Evolutionary conservation across 805 yeast species (phyloP).

Genomic region (Myxozyma vanderwaltii): DNA sequence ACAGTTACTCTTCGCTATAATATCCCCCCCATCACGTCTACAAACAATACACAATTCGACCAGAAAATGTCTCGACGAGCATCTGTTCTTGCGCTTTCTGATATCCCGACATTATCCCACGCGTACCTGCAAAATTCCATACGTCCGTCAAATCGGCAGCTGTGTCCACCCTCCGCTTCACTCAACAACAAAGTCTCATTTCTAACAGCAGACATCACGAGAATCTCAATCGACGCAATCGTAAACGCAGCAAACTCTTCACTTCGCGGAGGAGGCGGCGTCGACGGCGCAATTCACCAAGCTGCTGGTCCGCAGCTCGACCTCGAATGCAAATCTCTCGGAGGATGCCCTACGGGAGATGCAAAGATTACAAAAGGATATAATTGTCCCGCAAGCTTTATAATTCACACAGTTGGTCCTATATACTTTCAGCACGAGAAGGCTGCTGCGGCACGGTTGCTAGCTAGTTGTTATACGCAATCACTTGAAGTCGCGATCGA

Average conservation of each 20-base stretch:
- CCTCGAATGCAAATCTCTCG: constrained; percentile 15
- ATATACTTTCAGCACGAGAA: constrained; percentile 9
- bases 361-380: constrained; percentile 29
- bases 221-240: constrained; percentile 25
- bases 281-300: constrained; percentile 31
- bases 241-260: constrained; percentile 31
- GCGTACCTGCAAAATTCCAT: not conserved
- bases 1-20: too few relatives aligned
- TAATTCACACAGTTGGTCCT: constrained; percentile 32
- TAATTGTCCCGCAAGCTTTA: constrained; percentile 11
- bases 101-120: constrained; percentile 13
- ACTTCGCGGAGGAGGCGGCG: constrained; percentile 28
- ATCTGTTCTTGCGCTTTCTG: not conserved
- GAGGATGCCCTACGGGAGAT: constrained; percentile 31
- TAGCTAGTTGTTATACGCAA: constrained; percentile 20
- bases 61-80: constrained; percentile 1
- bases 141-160: not conserved
- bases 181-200: constrained; percentile 22
- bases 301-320: constrained; percentile 27
- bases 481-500: constrained; percentile 18
- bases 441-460: not conserved
- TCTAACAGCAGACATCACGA: constrained; percentile 23
- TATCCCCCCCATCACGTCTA: not conserved
- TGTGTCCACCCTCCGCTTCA: not conserved
- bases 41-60: too few relatives aligned